phyloP scores from a whole-genome alignment of 768 basidiomycete species.

The Chalciporus chontae region DNA sequence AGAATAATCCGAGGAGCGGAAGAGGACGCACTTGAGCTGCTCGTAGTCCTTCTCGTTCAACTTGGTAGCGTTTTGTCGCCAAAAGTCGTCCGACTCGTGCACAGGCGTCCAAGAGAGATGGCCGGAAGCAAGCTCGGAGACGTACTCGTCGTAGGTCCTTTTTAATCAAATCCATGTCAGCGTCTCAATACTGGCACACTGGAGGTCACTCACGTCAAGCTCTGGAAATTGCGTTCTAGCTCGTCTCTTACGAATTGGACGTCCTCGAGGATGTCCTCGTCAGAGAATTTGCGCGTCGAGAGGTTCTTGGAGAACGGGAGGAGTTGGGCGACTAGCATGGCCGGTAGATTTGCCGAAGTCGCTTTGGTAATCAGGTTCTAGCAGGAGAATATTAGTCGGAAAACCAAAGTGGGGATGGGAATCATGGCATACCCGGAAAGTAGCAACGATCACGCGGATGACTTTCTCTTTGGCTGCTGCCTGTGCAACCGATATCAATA shows the following conservation, averaged over 20 bases:
- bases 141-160: constrained; percentile 96
- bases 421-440: constrained; percentile 63
- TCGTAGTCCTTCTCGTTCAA: constrained; percentile 82
- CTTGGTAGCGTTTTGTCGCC: constrained; percentile 90
- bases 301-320: constrained; percentile 87
- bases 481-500: constrained; percentile 81
- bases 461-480: constrained; percentile 96
- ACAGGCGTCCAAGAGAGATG: constrained; percentile 95
- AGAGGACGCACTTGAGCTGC: constrained; percentile 66
- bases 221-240: constrained; percentile 80
- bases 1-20: not conserved
- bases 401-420: not conserved
- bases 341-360: constrained; percentile 81
- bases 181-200: not conserved
- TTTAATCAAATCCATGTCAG: not conserved
- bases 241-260: constrained; percentile 85
- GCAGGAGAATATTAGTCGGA: constrained; percentile 1
- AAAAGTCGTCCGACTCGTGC: constrained; percentile 95
- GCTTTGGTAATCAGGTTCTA: constrained; percentile 91
- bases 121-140: constrained; percentile 83
- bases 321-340: constrained; percentile 87
- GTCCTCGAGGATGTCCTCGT: constrained; percentile 94
- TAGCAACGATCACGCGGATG: constrained; percentile 87
- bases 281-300: constrained; percentile 82
- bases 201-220: constrained; percentile 67